Base-by-base conservation (phyloP, 1,284 basidiomycete species). In the Papiliotrema laurentii region DNA sequence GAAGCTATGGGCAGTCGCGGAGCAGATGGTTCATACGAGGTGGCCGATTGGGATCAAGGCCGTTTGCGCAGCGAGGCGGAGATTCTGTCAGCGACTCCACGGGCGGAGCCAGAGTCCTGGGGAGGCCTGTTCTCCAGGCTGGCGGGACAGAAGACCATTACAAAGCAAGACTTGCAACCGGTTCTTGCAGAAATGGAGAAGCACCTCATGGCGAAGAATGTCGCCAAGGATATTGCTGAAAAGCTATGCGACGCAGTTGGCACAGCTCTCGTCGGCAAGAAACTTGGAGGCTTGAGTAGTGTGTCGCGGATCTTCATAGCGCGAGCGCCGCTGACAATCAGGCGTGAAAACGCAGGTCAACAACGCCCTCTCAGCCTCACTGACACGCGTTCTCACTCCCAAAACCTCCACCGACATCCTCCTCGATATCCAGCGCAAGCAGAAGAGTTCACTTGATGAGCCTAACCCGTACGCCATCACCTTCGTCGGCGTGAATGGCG, bases 401-500 rank as follows among this genome's bases (percentile, higher is more conserved):
- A 96, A 92, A 71, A 92, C 91, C 1, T 94, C 89, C 0, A 97
- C 94, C 14, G 96, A 99, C 73, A 80, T 99, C 33, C 76, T 99
- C 9, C 79, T 97, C 35, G 79, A 80, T 36, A 79, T 81, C 46
- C 75, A 77, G 43, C 75, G 78, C 45, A 80, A 80, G 60, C 66
- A 69, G 9, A 51, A 64, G 13, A 53, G 59, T 82, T 86, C 50
- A 82, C 83, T 85, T 0, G 82, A 86, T 3, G 69, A 85, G 25
- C 83, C 87, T 14, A 77, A 84, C 58, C 93, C 92, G 0, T 98
- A 97, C 73, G 84, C 85, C 55, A 88, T 99, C 63, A 86, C 91
- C 0, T 99, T 99, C 69, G 93, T 98, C 37, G 96, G 96, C n/a
- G 96, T 99, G 44, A 99, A 99, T 68, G 96, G 96, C 21, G 96